These are phyloP conservation scores for Climacium dendroides DNA, from an alignment of 225 moss, liverwort and hornwort species.

Conservation along the genomic window DNA sequence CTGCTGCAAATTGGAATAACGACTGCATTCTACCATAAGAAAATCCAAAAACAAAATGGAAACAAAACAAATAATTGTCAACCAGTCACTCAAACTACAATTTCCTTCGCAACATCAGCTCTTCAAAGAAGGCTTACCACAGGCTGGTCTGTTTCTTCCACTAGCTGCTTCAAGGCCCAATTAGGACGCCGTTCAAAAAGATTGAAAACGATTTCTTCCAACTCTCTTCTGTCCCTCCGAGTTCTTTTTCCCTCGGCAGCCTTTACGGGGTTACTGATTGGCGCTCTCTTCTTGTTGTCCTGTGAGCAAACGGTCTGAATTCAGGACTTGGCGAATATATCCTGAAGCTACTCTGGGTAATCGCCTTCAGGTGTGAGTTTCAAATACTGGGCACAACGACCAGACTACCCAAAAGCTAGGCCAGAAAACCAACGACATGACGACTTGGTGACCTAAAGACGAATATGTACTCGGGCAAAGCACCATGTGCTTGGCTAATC, in stretches of 20 bases:
- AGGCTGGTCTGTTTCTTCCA: conserved; percentile 94
- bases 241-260: conserved; percentile 92
- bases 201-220: conserved; percentile 89
- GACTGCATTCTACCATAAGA: neutral
- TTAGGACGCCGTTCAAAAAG: conserved; percentile 82
- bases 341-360: neutral
- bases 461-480: neutral
- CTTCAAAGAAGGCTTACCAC: conserved; percentile 38
- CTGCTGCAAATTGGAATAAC: neutral
- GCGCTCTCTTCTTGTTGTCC: conserved; percentile 63
- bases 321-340: neutral
- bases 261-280: conserved; percentile 37
- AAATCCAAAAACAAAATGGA: neutral
- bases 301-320: neutral
- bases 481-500: neutral
- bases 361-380: neutral
- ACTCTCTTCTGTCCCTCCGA: conserved; percentile 67
- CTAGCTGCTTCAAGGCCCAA: conserved; percentile 89
- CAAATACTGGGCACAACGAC: neutral
- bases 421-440: neutral
- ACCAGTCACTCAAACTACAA: neutral
- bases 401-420: neutral
- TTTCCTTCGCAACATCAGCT: neutral
- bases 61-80: neutral
- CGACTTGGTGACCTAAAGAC: neutral